A percentile compares a stretch with the other conserved stretches of the same genome.
Conservation (phyloP, 2,329 filamentous ascomycete species). For the Nemania sp. region DNA sequence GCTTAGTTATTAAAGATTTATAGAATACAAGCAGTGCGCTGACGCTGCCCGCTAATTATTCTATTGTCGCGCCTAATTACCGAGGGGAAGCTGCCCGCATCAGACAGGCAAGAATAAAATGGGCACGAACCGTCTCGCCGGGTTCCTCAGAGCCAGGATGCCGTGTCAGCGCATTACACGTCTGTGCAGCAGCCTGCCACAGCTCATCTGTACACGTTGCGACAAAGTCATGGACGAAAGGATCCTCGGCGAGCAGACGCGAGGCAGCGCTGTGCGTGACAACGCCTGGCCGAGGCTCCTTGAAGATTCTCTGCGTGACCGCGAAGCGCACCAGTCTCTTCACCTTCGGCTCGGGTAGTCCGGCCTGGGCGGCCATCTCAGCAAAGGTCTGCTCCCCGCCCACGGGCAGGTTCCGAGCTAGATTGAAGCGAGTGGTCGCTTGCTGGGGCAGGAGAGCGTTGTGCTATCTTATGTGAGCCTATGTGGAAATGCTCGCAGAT, state of each 20-base stretch:
- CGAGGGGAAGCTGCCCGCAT: too few species aligned
- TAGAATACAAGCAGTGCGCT: too few species aligned
- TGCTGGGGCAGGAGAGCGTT: conserved; percentile 17
- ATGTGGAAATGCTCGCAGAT: too few species aligned
- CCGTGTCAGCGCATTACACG: conserved; percentile 18
- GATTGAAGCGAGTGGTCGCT: conserved; percentile 21
- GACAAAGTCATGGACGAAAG: conserved; percentile 51
- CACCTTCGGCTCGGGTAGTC: conserved; percentile 16
- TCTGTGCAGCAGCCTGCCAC: conserved; percentile 21
- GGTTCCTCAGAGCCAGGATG: conserved; percentile 50
- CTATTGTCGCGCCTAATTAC: too few species aligned
- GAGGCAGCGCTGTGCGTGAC: conserved; percentile 33
- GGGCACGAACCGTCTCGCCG: conserved; percentile 42
- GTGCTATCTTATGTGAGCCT: too few species aligned
- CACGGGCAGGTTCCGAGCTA: conserved; percentile 25
- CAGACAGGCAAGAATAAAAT: too few species aligned
- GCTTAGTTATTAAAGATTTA: too few species aligned
- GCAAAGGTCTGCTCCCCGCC: conserved; percentile 22
- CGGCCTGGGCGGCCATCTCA: conserved; percentile 15
- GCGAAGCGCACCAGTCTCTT: conserved; percentile 18
- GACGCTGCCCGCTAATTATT: too few species aligned
- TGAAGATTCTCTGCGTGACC: conserved; percentile 41
- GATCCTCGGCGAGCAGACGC: conserved; percentile 40
- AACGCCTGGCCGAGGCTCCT: conserved; percentile 29
- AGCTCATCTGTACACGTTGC: conserved; percentile 18